A percentile compares a stretch with the other conserved stretches of the same genome.
Conservation (phyloP, 805 yeast species). For the Jamesozyma rosinii region DNA sequence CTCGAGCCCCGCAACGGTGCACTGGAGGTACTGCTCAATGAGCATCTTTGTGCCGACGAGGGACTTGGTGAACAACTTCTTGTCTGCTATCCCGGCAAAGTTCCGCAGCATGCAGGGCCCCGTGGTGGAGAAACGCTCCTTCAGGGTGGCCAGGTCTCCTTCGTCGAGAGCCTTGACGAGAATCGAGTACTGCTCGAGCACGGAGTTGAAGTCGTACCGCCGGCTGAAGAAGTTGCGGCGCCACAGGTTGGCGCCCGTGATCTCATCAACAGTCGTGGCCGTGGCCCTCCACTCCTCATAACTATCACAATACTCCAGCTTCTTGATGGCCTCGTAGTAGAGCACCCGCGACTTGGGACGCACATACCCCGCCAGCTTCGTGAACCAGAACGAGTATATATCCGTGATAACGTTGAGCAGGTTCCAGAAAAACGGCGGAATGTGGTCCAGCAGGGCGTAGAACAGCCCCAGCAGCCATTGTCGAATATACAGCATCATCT, state of each 20-base stretch:
- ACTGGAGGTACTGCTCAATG: slow-evolving; percentile 59
- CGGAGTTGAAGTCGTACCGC: slow-evolving; percentile 75
- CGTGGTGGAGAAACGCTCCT: slow-evolving; percentile 60
- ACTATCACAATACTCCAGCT: slow-evolving; percentile 42
- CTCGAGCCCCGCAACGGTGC: slow-evolving; percentile 63
- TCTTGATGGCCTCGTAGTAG: slow-evolving; percentile 38
- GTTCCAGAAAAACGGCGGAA: slow-evolving; percentile 37
- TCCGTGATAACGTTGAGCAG: slow-evolving; percentile 35
- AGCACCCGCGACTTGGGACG: slow-evolving; percentile 26
- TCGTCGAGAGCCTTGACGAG: slow-evolving; percentile 52
- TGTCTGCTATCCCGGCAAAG: slow-evolving; percentile 82
- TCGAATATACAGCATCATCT: slow-evolving; percentile 7
- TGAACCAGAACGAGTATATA: slow-evolving; percentile 35
- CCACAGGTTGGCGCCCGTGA: slow-evolving; percentile 54
- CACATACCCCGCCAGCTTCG: slow-evolving; percentile 19
- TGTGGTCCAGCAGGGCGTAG: slow-evolving; percentile 30
- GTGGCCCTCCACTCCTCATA: slow-evolving; percentile 64
- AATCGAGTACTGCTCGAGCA: slow-evolving; percentile 60
- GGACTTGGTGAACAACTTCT: slow-evolving; percentile 67
- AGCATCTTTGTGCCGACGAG: slow-evolving; percentile 81
- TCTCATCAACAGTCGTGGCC: slow-evolving; percentile 41
- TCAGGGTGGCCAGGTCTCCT: slow-evolving; percentile 45
- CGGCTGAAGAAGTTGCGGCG: slow-evolving; percentile 73
- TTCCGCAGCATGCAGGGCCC: slow-evolving; percentile 67
- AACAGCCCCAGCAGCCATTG: slow-evolving; percentile 19